These are phyloP conservation scores for Aspergillus tamarii DNA, from an alignment of 2,329 filamentous ascomycete species.

Conservation along the genomic window DNA sequence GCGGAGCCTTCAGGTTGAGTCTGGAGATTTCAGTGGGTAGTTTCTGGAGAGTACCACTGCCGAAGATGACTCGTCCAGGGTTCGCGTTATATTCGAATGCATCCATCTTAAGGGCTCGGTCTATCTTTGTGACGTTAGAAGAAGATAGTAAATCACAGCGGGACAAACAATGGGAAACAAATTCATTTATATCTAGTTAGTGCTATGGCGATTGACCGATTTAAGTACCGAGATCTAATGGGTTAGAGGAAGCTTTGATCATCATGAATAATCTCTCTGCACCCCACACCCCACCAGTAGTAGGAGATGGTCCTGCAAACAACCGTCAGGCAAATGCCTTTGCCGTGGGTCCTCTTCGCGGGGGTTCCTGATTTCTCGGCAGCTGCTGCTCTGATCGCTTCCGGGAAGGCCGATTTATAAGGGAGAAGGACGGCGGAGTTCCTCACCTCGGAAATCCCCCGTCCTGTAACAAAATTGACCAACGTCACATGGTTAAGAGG, in stretches of 20 bases:
- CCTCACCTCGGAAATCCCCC: conserved; percentile 12
- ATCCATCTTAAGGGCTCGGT: conserved; percentile 46
- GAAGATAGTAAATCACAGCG: background rate
- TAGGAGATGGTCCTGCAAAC: conserved; percentile 16
- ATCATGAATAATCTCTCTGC: conserved; percentile 28
- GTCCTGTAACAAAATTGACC: background rate
- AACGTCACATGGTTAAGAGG: background rate
- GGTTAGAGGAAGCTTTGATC: conserved; percentile 20
- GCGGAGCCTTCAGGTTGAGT: conserved; percentile 53
- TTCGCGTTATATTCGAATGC: conserved; percentile 60
- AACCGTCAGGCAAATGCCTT: conserved; percentile 19
- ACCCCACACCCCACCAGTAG: conserved; percentile 25
- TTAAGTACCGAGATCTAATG: background rate
- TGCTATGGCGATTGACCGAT: background rate
- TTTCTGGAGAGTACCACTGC: conserved; percentile 56
- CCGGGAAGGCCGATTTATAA: background rate
- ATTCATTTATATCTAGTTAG: background rate
- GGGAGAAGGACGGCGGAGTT: background rate
- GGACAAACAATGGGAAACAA: background rate
- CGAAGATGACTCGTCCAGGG: conserved; percentile 60
- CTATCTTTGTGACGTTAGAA: background rate
- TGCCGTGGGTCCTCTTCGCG: conserved; percentile 22
- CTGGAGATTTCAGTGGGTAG: conserved; percentile 48
- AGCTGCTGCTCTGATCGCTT: conserved; percentile 12
- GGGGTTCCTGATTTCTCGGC: conserved; percentile 9